These are phyloP conservation scores for Furcasterigmium sp. DNA, from an alignment of 2,329 filamentous ascomycete species.

Conservation along the genomic window DNA sequence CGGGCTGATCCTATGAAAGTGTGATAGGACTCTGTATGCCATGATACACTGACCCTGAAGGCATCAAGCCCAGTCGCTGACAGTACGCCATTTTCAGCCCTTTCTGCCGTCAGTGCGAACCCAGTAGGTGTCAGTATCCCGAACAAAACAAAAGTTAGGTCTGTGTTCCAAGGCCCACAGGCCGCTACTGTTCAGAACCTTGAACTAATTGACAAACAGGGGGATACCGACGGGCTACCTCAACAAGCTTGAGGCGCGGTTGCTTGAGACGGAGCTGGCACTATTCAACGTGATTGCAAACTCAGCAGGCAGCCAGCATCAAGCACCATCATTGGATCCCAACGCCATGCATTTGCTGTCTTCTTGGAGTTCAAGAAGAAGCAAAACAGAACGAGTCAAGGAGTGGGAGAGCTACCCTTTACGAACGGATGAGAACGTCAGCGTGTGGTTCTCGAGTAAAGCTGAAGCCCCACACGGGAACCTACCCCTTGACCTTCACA, in stretches of 20 bases:
- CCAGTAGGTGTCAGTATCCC: constrained; percentile 23
- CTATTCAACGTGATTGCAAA: constrained; percentile 16
- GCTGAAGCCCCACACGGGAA: too few species aligned
- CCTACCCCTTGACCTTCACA: too few species aligned
- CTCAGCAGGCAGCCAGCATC: background rate
- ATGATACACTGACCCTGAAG: constrained; percentile 1
- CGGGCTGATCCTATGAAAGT: too few species aligned
- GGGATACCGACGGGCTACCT: constrained; percentile 32
- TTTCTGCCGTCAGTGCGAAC: constrained; percentile 23
- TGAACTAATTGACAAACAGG: constrained; percentile 10
- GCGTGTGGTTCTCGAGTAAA: constrained; percentile 15
- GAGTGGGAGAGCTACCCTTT: constrained; percentile 22
- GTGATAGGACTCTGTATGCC: background rate
- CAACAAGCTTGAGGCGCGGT: constrained; percentile 28
- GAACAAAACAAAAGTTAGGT: constrained; percentile 25
- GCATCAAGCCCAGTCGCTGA: too few species aligned
- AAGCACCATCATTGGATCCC: background rate
- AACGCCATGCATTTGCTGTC: background rate
- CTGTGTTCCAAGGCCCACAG: too few species aligned
- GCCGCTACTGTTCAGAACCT: too few species aligned
- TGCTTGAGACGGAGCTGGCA: constrained; percentile 24
- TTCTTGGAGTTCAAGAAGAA: constrained; percentile 10
- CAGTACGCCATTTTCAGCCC: constrained; percentile 18
- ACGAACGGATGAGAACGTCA: constrained; percentile 9
- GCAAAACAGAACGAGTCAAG: constrained; percentile 19